Evolutionary conservation across 1,284 basidiomycete species (phyloP), one percentile per base, ranked within the genome.

Genomic region (Tylopilus sp.): DNA sequence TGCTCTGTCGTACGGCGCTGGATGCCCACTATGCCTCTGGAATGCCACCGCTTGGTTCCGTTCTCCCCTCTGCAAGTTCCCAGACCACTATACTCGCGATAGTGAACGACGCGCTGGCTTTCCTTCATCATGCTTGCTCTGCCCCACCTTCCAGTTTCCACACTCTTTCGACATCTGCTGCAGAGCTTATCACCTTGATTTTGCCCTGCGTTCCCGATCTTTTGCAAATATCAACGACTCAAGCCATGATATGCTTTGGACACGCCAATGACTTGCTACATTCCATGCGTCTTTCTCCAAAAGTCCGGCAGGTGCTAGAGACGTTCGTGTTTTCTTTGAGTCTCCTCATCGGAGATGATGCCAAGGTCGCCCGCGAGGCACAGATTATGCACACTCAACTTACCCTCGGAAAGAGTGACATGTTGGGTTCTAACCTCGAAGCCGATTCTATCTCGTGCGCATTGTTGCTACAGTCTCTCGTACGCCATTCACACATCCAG

Each of bases 371-470:
- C 18, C 71, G 75, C 52, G 84, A 86, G 64, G 77, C 81, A 13
- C 84, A 86, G 55, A 74, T 85, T 66, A 78, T 85, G 70, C 82
- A 86, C 47, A 76, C 81, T 37, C 83, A 85, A 52, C 60, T 82
- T 41, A 68, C 77, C 5, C 63, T 80, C 26, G 76, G 77, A 16
- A 86, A 83, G 62, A 75, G 71, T 23, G 78, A 83, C 53, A 68
- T 78, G 43, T 61, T 78, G 37, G 78, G 74, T 13, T 71, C 80
- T 15, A 78, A 73, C 54, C 78, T 82, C 1, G 79, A 83, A 51
- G 75, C 77, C 6, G 86, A 89, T 58, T 75, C 79, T 16, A 71
- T 84, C 36, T 79, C 81, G 1, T 80, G 83, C 40, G 75, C 82
- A 34, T 67, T 89, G 13, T 47, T 84, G 16, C 61, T 86, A 19